These are phyloP conservation scores for Isabelozyma rhagii DNA, from an alignment of 805 yeast species.

Conservation along the genomic window DNA sequence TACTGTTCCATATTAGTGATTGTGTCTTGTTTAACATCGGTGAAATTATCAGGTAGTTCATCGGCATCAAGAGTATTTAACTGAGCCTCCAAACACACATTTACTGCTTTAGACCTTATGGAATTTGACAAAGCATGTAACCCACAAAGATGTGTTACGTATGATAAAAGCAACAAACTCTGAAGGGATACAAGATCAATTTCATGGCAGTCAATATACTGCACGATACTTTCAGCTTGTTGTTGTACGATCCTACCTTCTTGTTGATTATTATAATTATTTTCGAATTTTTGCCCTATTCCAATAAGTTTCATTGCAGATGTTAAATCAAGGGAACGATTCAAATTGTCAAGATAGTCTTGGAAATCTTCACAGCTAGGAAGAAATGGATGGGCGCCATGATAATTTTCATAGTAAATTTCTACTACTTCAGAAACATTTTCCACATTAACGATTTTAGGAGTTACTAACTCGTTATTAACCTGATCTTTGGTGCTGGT, in stretches of 20 bases:
- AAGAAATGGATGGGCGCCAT: constrained; percentile 1
- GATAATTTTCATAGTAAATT: constrained; percentile 9
- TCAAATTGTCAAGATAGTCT: constrained; percentile 1
- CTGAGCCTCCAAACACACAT: not conserved
- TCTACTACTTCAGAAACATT: constrained; percentile 3
- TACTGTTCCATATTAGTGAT: not conserved
- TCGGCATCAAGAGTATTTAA: not conserved
- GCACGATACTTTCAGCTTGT: not conserved
- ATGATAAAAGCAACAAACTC: not conserved
- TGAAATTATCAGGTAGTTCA: not conserved
- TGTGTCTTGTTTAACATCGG: not conserved
- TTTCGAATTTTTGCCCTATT: not conserved
- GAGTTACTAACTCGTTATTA: not conserved
- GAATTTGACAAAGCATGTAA: not conserved
- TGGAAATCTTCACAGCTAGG: constrained; percentile 8
- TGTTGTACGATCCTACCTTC: not conserved
- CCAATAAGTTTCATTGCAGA: not conserved
- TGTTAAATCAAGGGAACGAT: not conserved
- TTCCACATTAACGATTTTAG: not conserved
- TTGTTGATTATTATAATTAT: not conserved
- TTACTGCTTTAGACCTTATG: not conserved
- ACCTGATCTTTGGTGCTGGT: not conserved
- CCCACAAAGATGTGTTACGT: not conserved
- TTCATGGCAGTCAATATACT: not conserved
- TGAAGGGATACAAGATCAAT: not conserved